phyloP scores from a whole-genome alignment of 148 eudicot genomes.

The Silene conica region DNA sequence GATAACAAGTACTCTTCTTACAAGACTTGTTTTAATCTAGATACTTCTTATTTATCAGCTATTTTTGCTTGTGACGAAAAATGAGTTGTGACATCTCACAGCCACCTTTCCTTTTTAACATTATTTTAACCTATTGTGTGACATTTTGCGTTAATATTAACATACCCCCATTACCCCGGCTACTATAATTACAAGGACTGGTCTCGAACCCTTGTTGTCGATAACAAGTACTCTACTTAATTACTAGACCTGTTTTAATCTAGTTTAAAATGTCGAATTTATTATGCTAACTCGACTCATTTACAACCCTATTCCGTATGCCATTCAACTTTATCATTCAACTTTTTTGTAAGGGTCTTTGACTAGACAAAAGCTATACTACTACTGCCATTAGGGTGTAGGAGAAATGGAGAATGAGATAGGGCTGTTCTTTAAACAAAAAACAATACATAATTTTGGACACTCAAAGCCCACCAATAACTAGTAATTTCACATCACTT shows the following conservation, averaged over 20 bases:
- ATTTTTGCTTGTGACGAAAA: no score
- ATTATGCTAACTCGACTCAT: background rate
- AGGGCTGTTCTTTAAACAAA: background rate
- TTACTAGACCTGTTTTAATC: no score
- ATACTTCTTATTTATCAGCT: no score
- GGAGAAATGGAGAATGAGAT: background rate
- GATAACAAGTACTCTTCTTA: no score
- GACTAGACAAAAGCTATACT: constrained; percentile 13
- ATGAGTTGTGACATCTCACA: no score
- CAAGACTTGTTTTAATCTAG: no score
- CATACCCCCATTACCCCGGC: constrained; percentile 17
- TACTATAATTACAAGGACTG: constrained; percentile 31
- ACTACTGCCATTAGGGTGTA: background rate
- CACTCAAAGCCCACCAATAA: constrained; percentile 34
- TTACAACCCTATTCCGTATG: no score
- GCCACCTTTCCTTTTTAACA: no score
- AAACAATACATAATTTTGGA: constrained; percentile 14
- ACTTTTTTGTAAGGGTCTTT: constrained; percentile 22
- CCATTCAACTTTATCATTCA: no score
- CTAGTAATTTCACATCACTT: constrained; percentile 29
- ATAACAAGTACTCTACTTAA: constrained; percentile 39
- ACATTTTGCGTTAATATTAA: no score
- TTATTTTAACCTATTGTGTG: no score
- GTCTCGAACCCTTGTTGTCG: constrained; percentile 13
- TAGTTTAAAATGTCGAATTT: background rate